A percentile compares a stretch with the other conserved stretches of the same genome.
phyloP scores from a whole-genome alignment of 164 flowering plant species.

The Kalanchoe fedtschenkoi region DNA sequence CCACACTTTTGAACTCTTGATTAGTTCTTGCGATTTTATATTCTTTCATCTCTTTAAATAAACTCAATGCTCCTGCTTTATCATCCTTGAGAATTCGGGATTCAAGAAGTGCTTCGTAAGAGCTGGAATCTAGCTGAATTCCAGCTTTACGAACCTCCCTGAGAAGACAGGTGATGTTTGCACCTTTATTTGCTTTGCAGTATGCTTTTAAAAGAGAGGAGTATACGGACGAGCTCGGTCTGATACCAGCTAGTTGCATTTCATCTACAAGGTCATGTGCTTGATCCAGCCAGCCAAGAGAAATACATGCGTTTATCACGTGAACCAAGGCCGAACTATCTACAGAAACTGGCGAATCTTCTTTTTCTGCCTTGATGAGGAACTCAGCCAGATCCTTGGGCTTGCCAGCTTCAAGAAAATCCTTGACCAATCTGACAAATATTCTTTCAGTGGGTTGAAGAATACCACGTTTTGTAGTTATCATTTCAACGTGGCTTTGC shows the following conservation, averaged over 20 bases:
- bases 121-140: conserved; percentile 70
- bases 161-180: conserved; percentile 48
- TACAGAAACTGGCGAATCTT: conserved; percentile 48
- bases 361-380: conserved; percentile 60
- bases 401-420: conserved; percentile 66
- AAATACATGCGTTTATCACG: conserved; percentile 72
- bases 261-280: conserved; percentile 94
- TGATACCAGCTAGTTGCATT: conserved; percentile 67
- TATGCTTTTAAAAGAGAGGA: conserved; percentile 78
- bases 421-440: conserved; percentile 68
- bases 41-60: conserved; percentile 90
- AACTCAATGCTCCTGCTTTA: conserved; percentile 58
- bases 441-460: conserved; percentile 75
- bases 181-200: conserved; percentile 42
- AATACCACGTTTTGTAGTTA: conserved; percentile 59
- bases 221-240: conserved; percentile 53
- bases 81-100: conserved; percentile 60
- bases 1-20: conserved; percentile 47
- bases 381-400: conserved; percentile 64
- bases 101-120: conserved; percentile 62
- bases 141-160: conserved; percentile 81
- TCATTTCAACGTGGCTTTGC: conserved; percentile 47
- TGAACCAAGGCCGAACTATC: conserved; percentile 64
- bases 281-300: conserved; percentile 74
- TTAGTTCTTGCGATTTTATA: conserved; percentile 50